Base-by-base conservation (phyloP, 306 rosid species). In the Prunus mume region DNA sequence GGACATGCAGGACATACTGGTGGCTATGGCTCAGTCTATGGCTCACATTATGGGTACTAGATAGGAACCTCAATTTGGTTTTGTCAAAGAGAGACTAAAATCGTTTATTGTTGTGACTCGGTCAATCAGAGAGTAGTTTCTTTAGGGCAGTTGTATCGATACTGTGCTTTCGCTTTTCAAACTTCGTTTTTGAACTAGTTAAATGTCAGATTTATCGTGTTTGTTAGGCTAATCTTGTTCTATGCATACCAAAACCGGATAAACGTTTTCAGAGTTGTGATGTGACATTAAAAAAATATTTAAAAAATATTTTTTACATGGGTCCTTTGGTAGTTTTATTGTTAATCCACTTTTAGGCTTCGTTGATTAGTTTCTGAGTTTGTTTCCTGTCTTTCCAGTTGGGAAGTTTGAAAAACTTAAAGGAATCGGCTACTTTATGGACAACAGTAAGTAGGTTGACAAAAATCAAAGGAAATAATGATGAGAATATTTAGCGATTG, bases 11-110 rank as follows among this genome's bases (percentile, higher is more conserved):
- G 76, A 66, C 85, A 86, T 50, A 68, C 88, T 19, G 95, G 90
- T 20, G 91, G 88, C 79, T 95, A 90, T 76, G 90, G 96, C 70
- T 82, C 97, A 18, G 96, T 86, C 68, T 92, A 91, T 75, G 96
- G 98, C 58, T 71, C 96, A 22, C 91, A 89, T 82, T 91, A 87
- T 75, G 99, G 99, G n/a, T 95, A 91, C 85, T 92, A 72, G 87
- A 76, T 68, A 7, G 72, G 65, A 52, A 46, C 65, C 15, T 32
- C 18, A 9, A 25, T 64, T 54, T 43, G 80, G 76, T 27, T 71
- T 28, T 27, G 72, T 27, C 30, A 14, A 65, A 55, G 68, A 55
- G 75, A 54, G 71, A 64, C 73, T 54, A 63, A 22, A 52, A 62
- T 69, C 43, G 54, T 52, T 65, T 43, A 49, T 34, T 56, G 46